phyloP scores from a whole-genome alignment of 208 protist genomes.

The Trypanosomatidae sp. region DNA sequence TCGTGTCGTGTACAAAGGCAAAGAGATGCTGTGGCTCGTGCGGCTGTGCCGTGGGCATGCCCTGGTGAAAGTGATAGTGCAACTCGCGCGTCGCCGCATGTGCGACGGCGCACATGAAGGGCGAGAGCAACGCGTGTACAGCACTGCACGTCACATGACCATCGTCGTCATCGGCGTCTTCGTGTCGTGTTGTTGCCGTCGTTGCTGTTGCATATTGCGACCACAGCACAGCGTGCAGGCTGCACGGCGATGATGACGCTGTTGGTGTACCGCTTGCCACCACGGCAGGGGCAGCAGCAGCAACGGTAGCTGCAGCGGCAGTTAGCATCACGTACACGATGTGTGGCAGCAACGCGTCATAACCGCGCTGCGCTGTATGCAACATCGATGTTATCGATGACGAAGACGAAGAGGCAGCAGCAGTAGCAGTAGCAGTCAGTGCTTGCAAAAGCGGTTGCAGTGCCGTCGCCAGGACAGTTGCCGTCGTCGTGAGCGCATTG shows the following conservation, averaged over 20 bases:
- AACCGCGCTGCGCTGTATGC: no score
- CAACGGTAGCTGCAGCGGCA: no score
- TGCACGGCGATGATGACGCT: neutral
- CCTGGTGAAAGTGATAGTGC: conserved; percentile 44
- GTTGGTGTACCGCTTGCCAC: neutral
- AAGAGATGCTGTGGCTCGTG: conserved; percentile 69
- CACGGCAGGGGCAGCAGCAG: no score
- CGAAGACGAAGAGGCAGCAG: no score
- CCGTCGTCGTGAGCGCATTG: no score
- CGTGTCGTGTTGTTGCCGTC: neutral
- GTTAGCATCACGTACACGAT: no score
- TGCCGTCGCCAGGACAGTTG: no score
- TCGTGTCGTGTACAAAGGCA: conserved; percentile 29
- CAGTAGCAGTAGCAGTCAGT: no score
- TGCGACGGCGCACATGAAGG: conserved; percentile 14
- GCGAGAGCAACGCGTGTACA: conserved; percentile 9
- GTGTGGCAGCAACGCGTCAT: no score
- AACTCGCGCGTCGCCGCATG: conserved; percentile 41
- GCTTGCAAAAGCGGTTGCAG: no score
- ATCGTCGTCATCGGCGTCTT: neutral
- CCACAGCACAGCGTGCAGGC: neutral
- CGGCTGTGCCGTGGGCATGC: conserved; percentile 19
- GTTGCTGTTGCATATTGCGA: neutral
- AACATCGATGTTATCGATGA: no score
- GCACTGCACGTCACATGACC: neutral